phyloP scores from a whole-genome alignment of 1,139 yeast species.

The Hyphopichia khmerensis region DNA sequence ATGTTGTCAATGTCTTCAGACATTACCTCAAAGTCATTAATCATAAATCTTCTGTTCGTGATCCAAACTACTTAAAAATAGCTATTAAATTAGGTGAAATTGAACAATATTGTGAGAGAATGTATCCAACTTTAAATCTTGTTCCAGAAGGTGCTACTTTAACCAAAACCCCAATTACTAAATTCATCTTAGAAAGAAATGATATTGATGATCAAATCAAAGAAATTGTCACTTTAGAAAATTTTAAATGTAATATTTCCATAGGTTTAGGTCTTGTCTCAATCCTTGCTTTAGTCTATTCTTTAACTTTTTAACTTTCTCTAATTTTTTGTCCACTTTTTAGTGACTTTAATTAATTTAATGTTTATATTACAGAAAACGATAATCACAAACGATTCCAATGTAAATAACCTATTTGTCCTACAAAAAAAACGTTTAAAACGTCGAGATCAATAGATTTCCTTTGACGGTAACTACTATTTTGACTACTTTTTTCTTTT shows the following conservation, averaged over 20 bases:
- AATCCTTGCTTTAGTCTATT: constrained; percentile 4
- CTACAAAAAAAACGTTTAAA: no score
- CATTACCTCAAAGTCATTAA: constrained; percentile 75
- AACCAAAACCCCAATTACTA: constrained; percentile 18
- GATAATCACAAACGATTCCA: no score
- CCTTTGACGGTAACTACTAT: background rate
- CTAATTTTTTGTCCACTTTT: background rate
- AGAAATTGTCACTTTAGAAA: constrained; percentile 25
- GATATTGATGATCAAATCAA: constrained; percentile 32
- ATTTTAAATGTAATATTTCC: constrained; percentile 21
- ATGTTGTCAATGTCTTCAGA: constrained; percentile 74
- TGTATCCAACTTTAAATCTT: constrained; percentile 51
- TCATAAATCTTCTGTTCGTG: constrained; percentile 71
- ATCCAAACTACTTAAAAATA: constrained; percentile 83
- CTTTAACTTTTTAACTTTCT: background rate
- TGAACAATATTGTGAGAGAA: constrained; percentile 77
- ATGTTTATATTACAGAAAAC: no score
- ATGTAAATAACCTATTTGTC: no score
- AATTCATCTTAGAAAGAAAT: constrained; percentile 26
- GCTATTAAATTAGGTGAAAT: constrained; percentile 86
- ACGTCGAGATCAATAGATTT: background rate
- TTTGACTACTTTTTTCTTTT: background rate
- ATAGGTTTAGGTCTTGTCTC: constrained; percentile 9
- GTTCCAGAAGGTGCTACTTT: constrained; percentile 31
- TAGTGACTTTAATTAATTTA: no score